Percentiles rank a stretch among this genome's conserved stretches.
phyloP scores from a whole-genome alignment of 495 filamentous ascomycete genomes.

The Penicillium coprophilum region DNA sequence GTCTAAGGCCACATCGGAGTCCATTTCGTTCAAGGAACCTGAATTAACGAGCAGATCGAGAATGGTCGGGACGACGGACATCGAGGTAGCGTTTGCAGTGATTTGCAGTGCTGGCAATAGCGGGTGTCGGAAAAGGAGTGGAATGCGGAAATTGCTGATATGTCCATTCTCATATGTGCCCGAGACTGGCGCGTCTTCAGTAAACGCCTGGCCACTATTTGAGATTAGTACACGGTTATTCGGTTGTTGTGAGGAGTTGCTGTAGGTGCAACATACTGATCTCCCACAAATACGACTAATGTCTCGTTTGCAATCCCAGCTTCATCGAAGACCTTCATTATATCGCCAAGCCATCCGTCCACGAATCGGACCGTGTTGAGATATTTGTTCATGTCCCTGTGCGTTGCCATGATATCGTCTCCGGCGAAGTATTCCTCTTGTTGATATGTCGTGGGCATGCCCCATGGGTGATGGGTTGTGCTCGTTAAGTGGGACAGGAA shows the following conservation, averaged over 20 bases:
- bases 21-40: conserved; percentile 34
- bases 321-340: conserved; percentile 41
- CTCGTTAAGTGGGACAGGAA: conserved; percentile 44
- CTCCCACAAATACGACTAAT: conserved; percentile 45
- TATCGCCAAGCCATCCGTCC: conserved; percentile 41
- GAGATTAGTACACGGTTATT: background rate
- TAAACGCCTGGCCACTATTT: conserved; percentile 38
- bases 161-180: conserved; percentile 48
- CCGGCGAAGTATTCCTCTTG: conserved; percentile 29
- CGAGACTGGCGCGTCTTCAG: conserved; percentile 36
- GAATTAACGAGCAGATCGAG: conserved; percentile 46
- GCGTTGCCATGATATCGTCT: conserved; percentile 15
- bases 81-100: conserved; percentile 40
- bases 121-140: conserved; percentile 45
- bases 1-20: conserved; percentile 31
- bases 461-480: conserved; percentile 44
- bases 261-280: conserved; percentile 35
- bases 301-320: conserved; percentile 44
- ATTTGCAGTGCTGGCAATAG: conserved; percentile 41
- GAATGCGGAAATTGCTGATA: conserved; percentile 47
- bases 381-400: conserved; percentile 38
- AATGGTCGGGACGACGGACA: conserved; percentile 47
- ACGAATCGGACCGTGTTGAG: conserved; percentile 45
- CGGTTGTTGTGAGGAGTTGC: background rate
- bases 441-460: conserved; percentile 29